These are phyloP conservation scores for Phaeophleospora eucalypticola DNA, from an alignment of 2,329 filamentous ascomycete genomes.

Conservation along the genomic window DNA sequence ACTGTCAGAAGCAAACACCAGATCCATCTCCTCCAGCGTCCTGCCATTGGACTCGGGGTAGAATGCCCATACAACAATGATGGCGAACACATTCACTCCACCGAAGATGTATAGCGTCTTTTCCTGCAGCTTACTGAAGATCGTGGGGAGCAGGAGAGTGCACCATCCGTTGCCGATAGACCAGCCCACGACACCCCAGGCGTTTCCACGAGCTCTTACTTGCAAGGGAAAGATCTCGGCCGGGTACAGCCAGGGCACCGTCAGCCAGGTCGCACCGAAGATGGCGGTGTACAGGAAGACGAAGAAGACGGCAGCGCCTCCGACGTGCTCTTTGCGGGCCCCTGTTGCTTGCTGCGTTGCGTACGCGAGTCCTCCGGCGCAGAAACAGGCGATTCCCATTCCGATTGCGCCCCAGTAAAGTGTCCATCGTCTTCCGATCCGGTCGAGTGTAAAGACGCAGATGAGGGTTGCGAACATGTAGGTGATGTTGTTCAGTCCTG, in stretches of 20 bases:
- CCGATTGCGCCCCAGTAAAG: conserved; percentile 35
- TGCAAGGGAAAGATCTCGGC: conserved; percentile 71
- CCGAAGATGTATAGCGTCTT: conserved; percentile 73
- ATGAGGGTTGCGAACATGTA: conserved; percentile 34
- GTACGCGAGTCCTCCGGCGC: conserved; percentile 31
- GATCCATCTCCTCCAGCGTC: conserved; percentile 70
- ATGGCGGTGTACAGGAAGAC: conserved; percentile 65
- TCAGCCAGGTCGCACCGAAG: conserved; percentile 62
- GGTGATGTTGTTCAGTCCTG: conserved; percentile 35
- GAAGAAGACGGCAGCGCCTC: conserved; percentile 60
- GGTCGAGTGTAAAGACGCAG: conserved; percentile 35
- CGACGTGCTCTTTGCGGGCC: conserved; percentile 14
- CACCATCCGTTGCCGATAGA: conserved; percentile 66
- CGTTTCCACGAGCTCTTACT: conserved; percentile 68
- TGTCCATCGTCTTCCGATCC: conserved; percentile 33
- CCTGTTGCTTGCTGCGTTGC: conserved; percentile 21
- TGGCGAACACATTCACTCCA: conserved; percentile 60
- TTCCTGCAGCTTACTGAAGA: conserved; percentile 61
- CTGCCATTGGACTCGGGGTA: conserved; percentile 70
- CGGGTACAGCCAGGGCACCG: conserved; percentile 47
- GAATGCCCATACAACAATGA: conserved; percentile 67
- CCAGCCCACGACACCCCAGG: conserved; percentile 74
- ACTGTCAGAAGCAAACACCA: conserved; percentile 63
- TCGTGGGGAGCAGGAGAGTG: conserved; percentile 42
- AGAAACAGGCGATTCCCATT: conserved; percentile 33